These are phyloP conservation scores for Sclerotinia minor DNA, from an alignment of 2,329 filamentous ascomycete species.

Conservation along the genomic window DNA sequence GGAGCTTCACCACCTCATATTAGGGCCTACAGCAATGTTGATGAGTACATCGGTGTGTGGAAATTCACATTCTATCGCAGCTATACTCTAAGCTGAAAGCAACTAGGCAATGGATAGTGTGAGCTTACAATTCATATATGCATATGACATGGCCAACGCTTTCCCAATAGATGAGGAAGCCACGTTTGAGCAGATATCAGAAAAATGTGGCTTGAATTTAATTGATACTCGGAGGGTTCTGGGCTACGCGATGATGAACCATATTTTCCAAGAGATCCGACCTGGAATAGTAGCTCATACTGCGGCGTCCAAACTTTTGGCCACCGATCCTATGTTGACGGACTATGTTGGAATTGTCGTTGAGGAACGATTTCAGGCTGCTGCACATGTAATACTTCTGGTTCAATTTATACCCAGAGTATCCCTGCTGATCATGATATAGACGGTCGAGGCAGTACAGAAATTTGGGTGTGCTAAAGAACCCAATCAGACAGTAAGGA, in stretches of 20 bases:
- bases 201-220: slow-evolving; percentile 49
- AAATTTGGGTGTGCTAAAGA: slow-evolving; percentile 12
- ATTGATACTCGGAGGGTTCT: slow-evolving; percentile 54
- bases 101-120: slow-evolving; percentile 12
- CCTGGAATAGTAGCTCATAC: slow-evolving; percentile 57
- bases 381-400: background rate
- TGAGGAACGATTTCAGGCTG: slow-evolving; percentile 46
- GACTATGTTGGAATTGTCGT: slow-evolving; percentile 58
- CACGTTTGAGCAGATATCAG: slow-evolving; percentile 48
- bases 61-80: background rate
- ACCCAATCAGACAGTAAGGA: slow-evolving; percentile 14
- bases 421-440: background rate
- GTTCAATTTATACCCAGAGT: background rate
- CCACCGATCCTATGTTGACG: slow-evolving; percentile 49
- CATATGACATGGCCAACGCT: slow-evolving; percentile 8
- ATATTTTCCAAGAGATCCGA: slow-evolving; percentile 54
- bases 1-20: slow-evolving; percentile 16
- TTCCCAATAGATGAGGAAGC: slow-evolving; percentile 39
- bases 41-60: slow-evolving; percentile 15
- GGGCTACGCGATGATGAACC: slow-evolving; percentile 58
- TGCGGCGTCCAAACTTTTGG: slow-evolving; percentile 53
- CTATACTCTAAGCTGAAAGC: background rate
- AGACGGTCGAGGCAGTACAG: slow-evolving; percentile 8
- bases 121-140: slow-evolving; percentile 18
- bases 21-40: slow-evolving; percentile 16